Evolutionary conservation across 331 rosid species (phyloP).

Genomic region (Quercus tomentella): DNA sequence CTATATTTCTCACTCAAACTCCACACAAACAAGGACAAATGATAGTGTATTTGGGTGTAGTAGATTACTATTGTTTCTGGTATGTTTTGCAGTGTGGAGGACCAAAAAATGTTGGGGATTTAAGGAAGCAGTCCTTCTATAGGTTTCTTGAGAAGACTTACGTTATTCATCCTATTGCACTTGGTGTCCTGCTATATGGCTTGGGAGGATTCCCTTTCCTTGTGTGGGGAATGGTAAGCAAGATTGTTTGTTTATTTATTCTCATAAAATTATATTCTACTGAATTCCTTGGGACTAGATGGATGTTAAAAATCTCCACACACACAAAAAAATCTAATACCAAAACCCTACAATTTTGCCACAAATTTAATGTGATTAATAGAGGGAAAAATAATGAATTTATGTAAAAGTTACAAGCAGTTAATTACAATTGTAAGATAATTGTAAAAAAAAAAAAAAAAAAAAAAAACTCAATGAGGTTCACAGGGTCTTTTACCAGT

Average conservation of each 20-base stretch:
- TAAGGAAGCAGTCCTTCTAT: constrained; percentile 75
- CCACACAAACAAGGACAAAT: not conserved
- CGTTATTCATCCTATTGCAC: constrained; percentile 63
- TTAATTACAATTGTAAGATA: too few species aligned
- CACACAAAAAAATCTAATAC: too few species aligned
- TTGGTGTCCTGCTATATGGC: constrained; percentile 60
- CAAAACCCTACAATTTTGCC: too few species aligned
- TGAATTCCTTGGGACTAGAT: not conserved
- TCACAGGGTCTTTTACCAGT: too few species aligned
- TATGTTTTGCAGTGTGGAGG: constrained; percentile 63
- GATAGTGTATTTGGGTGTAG: not conserved
- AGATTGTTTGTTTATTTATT: not conserved
- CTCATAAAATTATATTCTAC: not conserved
- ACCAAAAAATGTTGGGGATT: constrained; percentile 63
- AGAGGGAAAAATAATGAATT: too few species aligned
- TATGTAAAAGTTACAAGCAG: too few species aligned
- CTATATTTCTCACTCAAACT: not conserved
- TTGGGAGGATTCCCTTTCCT: constrained; percentile 80
- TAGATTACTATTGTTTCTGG: not conserved
- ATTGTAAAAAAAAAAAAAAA: too few species aligned
- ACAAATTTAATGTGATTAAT: too few species aligned
- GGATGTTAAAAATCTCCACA: not conserved
- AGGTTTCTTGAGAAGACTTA: constrained; percentile 60
- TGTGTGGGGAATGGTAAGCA: constrained; percentile 85
- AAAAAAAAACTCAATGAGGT: too few species aligned